These are phyloP conservation scores for Ganoderma meredithae DNA, from an alignment of 1,284 basidiomycete species.

Conservation along the genomic window DNA sequence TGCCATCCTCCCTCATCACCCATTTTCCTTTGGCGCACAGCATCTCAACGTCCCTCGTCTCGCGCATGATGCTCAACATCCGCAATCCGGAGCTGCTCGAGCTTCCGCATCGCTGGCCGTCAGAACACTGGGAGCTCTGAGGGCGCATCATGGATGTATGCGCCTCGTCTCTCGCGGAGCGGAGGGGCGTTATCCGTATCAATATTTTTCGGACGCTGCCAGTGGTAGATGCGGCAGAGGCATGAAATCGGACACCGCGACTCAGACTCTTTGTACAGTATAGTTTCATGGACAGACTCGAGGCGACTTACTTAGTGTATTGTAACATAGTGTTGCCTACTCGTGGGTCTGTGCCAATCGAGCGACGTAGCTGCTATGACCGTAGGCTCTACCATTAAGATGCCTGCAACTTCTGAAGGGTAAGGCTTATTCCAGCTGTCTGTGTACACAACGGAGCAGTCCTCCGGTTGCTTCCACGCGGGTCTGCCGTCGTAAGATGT, in stretches of 20 bases:
- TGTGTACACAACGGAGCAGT: too few species aligned
- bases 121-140: conserved; percentile 8
- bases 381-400: too few species aligned
- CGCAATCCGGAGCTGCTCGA: conserved; percentile 16
- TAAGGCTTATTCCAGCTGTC: too few species aligned
- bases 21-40: neutral
- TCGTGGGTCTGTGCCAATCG: neutral
- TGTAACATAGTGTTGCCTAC: neutral
- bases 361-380: too few species aligned
- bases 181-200: neutral
- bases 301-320: neutral
- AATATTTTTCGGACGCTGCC: neutral
- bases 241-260: neutral
- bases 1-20: neutral
- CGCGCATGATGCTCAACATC: conserved; percentile 22
- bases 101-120: conserved; percentile 9
- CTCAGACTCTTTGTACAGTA: neutral
- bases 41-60: conserved; percentile 15
- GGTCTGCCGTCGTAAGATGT: too few species aligned
- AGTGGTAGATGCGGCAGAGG: neutral
- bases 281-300: neutral
- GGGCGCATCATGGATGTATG: neutral
- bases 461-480: too few species aligned
- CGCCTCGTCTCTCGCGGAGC: neutral
- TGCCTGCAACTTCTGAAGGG: too few species aligned